phyloP scores from a whole-genome alignment of 495 filamentous ascomycete genomes.

The Articulospora tetracladia region DNA sequence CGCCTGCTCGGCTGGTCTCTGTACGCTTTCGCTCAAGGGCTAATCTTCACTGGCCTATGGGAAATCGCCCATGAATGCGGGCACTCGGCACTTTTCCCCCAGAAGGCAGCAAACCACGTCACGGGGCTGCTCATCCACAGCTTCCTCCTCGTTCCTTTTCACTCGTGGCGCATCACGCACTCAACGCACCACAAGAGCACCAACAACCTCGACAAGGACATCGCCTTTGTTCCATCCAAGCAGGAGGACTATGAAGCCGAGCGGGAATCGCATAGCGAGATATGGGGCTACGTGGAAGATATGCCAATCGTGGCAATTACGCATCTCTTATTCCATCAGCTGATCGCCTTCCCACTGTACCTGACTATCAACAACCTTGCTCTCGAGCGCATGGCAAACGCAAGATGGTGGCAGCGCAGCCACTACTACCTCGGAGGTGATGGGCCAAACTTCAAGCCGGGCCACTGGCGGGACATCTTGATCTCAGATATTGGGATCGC shows the following conservation, averaged over 20 bases:
- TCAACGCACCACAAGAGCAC: constrained; percentile 65
- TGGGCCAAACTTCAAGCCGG: constrained; percentile 52
- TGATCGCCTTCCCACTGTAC: constrained; percentile 52
- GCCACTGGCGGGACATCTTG: constrained; percentile 48
- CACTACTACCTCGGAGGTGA: constrained; percentile 48
- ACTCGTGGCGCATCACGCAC: constrained; percentile 74
- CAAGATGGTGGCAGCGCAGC: constrained; percentile 41
- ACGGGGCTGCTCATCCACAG: constrained; percentile 65
- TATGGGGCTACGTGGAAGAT: constrained; percentile 46
- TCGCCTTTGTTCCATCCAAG: constrained; percentile 52
- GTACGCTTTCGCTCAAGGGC: constrained; percentile 61
- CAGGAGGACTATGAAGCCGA: constrained; percentile 25
- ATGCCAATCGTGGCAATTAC: constrained; percentile 48
- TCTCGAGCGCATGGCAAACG: constrained; percentile 36
- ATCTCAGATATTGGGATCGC: constrained; percentile 56
- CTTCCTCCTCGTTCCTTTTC: constrained; percentile 62
- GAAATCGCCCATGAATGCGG: constrained; percentile 70
- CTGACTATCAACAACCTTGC: constrained; percentile 51
- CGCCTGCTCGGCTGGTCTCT: constrained; percentile 44
- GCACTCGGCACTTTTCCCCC: constrained; percentile 62
- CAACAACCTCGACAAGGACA: constrained; percentile 53
- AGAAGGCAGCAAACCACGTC: constrained; percentile 54
- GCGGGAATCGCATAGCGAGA: constrained; percentile 26
- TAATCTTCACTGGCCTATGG: constrained; percentile 64
- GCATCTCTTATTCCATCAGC: constrained; percentile 45